These are phyloP conservation scores for Aeschynomene evenia DNA, from an alignment of 306 rosid species.

Conservation along the genomic window DNA sequence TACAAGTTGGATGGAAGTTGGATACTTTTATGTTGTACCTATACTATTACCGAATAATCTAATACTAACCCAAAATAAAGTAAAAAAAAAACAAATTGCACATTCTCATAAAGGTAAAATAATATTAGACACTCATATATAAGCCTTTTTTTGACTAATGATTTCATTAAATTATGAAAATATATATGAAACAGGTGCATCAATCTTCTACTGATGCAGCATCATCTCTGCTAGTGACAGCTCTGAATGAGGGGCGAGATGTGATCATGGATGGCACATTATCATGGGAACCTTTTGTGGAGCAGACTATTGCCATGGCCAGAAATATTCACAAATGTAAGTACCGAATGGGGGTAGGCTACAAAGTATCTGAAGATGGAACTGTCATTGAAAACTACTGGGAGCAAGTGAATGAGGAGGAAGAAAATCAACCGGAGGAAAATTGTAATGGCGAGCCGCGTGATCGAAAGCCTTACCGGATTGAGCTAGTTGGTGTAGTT, in stretches of 20 bases:
- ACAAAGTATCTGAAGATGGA: slow-evolving; percentile 66
- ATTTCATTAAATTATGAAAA: neutral
- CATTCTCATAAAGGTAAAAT: neutral
- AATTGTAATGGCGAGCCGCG: neutral
- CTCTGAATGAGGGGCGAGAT: slow-evolving; percentile 83
- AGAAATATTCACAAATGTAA: slow-evolving; percentile 69
- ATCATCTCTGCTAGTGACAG: slow-evolving; percentile 80
- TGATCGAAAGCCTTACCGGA: slow-evolving; percentile 65
- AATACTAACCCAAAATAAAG: no score
- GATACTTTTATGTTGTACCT: no score
- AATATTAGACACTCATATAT: neutral
- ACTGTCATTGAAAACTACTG: slow-evolving; percentile 71
- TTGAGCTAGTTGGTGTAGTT: slow-evolving; percentile 91
- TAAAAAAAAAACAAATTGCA: no score
- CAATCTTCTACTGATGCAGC: slow-evolving; percentile 86
- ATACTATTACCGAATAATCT: no score
- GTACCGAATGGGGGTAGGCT: slow-evolving; percentile 90
- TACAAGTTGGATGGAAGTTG: no score
- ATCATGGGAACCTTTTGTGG: slow-evolving; percentile 86
- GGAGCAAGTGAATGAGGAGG: slow-evolving; percentile 57
- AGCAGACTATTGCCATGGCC: slow-evolving; percentile 81
- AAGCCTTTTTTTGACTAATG: neutral
- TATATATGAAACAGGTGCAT: slow-evolving; percentile 65
- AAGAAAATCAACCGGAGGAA: slow-evolving; percentile 30
- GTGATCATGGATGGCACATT: slow-evolving; percentile 92